A percentile compares a stretch with the other conserved stretches of the same genome.
These are phyloP conservation scores for Nitzschia putrida DNA, from an alignment of 108 stramenopile genomes.

Conservation along the genomic window DNA sequence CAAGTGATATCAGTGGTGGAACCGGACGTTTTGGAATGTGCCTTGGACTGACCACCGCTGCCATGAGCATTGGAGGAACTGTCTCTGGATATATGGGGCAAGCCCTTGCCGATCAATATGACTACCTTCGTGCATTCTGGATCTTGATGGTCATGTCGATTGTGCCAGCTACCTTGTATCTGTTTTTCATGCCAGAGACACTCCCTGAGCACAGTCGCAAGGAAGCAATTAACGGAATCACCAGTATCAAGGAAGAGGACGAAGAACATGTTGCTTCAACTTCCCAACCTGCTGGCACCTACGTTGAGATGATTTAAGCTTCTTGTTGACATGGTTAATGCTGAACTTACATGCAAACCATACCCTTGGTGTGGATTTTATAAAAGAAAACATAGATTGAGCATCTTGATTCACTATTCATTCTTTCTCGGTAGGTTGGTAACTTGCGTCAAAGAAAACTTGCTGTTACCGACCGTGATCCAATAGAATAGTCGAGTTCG, in stretches of 20 bases:
- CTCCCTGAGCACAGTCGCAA: conserved; percentile 31
- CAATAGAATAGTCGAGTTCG: too few species aligned
- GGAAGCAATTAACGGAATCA: conserved; percentile 8
- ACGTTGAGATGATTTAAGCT: conserved; percentile 36
- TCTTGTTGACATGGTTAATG: background rate
- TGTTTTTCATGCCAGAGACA: conserved; percentile 85
- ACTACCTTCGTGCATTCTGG: conserved; percentile 74
- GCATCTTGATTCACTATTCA: too few species aligned
- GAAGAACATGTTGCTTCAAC: conserved; percentile 16
- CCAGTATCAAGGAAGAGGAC: conserved; percentile 28
- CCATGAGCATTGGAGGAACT: conserved; percentile 92
- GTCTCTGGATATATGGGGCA: conserved; percentile 85
- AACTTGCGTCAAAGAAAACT: too few species aligned
- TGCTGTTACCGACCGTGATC: too few species aligned
- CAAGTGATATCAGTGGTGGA: conserved; percentile 82
- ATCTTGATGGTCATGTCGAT: conserved; percentile 77
- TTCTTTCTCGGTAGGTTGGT: too few species aligned
- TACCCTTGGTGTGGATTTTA: too few species aligned
- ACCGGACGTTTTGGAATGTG: conserved; percentile 83
- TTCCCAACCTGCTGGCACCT: conserved; percentile 11
- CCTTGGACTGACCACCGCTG: conserved; percentile 79
- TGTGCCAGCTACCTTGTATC: conserved; percentile 69
- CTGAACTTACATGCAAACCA: background rate
- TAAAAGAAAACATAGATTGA: too few species aligned
- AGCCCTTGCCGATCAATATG: conserved; percentile 77